Evolutionary conservation across 768 basidiomycete species (phyloP).

Genomic region (Hericium coralloides): DNA sequence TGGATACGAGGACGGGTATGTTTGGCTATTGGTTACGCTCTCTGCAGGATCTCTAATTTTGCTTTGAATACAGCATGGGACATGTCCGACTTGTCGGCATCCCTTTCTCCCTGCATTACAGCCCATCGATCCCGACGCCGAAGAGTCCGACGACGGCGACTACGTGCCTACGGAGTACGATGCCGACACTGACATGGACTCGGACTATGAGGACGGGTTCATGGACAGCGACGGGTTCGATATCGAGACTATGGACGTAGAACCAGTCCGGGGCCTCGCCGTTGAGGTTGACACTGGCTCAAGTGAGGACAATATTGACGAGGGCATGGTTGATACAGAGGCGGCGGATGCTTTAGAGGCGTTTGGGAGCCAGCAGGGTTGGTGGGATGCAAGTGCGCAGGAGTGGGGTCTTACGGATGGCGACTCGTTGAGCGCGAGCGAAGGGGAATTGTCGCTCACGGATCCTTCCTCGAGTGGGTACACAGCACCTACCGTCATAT

Average conservation of each 20-base stretch:
- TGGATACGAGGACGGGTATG: slow-evolving; percentile 56
- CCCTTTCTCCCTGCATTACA: slow-evolving; percentile 46
- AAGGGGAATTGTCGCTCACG: slow-evolving; percentile 8
- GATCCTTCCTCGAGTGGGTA: slow-evolving; percentile 5
- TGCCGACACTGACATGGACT: slow-evolving; percentile 24
- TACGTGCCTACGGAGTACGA: slow-evolving; percentile 51
- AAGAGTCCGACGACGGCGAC: slow-evolving; percentile 60
- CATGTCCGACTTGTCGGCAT: slow-evolving; percentile 59
- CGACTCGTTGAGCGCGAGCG: slow-evolving; percentile 15
- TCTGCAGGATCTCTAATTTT: not conserved
- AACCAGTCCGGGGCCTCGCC: not conserved
- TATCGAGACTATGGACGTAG: slow-evolving; percentile 16
- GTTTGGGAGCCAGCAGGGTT: not conserved
- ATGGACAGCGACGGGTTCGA: slow-evolving; percentile 16
- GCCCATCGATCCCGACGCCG: slow-evolving; percentile 46
- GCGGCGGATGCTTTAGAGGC: no score
- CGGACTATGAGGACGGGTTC: slow-evolving; percentile 18
- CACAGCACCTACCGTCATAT: not conserved
- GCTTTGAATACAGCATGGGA: slow-evolving; percentile 47
- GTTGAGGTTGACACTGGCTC: slow-evolving; percentile 29
- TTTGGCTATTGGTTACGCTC: slow-evolving; percentile 6
- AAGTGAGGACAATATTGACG: slow-evolving; percentile 27
- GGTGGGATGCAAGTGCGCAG: slow-evolving; percentile 9
- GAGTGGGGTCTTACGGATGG: slow-evolving; percentile 12
- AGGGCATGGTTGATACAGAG: not conserved